Evolutionary conservation across 1,284 basidiomycete genomes (phyloP).

Genomic region (Schizophyllum commune): DNA sequence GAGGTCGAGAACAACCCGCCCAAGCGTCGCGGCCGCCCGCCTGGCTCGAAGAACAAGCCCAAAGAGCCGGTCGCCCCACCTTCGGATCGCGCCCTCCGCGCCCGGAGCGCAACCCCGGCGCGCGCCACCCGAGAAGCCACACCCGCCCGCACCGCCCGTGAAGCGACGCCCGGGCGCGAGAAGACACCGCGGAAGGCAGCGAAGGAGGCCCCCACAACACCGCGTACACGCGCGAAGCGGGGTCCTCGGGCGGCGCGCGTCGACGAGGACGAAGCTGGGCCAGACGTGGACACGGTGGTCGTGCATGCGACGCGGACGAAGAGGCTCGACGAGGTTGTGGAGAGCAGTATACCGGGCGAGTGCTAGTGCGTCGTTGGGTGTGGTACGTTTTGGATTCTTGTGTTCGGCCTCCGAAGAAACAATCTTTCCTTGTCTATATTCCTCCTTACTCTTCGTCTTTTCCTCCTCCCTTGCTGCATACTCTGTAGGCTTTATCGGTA

Average conservation of each 20-base stretch:
- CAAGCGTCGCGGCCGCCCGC: background rate
- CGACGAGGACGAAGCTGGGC: conserved; percentile 7
- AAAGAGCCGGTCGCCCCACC: background rate
- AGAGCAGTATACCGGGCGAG: conserved; percentile 12
- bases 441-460: too few relatives aligned
- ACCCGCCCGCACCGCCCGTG: conserved; percentile 2
- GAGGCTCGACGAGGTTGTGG: conserved; percentile 11
- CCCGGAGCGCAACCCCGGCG: background rate
- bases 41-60: background rate
- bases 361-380: background rate
- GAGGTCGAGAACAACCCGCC: background rate
- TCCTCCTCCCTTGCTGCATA: too few relatives aligned
- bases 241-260: background rate
- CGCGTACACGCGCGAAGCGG: background rate
- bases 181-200: conserved; percentile 2
- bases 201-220: conserved; percentile 1
- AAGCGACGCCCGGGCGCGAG: conserved; percentile 5
- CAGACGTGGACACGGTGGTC: conserved; percentile 2
- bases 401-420: too few relatives aligned
- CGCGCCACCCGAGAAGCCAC: background rate
- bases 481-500: too few relatives aligned
- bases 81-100: background rate
- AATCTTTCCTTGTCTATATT: too few relatives aligned
- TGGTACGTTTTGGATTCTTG: background rate
- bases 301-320: conserved; percentile 9